Evolutionary conservation across 495 filamentous ascomycete genomes (phyloP).

Genomic region (Daldinia concentrica): DNA sequence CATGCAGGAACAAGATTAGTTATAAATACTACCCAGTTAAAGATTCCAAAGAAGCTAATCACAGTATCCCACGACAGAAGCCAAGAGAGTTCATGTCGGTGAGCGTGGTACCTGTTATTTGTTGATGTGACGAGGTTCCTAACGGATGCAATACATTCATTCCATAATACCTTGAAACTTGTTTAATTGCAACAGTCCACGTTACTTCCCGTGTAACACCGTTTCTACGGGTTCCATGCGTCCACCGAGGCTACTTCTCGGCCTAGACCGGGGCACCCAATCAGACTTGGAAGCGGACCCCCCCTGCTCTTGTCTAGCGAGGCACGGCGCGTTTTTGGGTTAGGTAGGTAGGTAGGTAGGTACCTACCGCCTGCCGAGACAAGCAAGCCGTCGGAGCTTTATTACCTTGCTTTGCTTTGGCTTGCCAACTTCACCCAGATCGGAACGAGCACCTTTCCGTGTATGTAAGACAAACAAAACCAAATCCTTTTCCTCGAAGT

Average conservation of each 20-base stretch:
- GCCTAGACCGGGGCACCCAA: slow-evolving; percentile 1
- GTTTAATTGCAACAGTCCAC: not conserved
- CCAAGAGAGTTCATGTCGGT: not conserved
- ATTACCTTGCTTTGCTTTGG: not conserved
- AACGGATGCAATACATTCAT: not conserved
- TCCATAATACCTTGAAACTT: not conserved
- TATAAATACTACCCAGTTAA: no score
- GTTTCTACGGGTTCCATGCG: slow-evolving; percentile 1
- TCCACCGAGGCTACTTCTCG: slow-evolving; percentile 6
- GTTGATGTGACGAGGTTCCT: not conserved
- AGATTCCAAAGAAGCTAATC: not conserved
- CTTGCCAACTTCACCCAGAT: not conserved
- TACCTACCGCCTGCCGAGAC: slow-evolving; percentile 6
- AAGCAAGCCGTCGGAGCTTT: not conserved
- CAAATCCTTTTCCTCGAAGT: no score
- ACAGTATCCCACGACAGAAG: slow-evolving; percentile 4
- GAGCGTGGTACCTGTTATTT: not conserved
- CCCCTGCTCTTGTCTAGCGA: not conserved
- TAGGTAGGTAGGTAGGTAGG: slow-evolving; percentile 12
- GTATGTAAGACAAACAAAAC: no score
- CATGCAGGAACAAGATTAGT: no score
- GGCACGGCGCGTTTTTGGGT: not conserved
- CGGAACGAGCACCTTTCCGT: no score
- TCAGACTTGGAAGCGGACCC: not conserved
- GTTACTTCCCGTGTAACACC: slow-evolving; percentile 1